These are phyloP conservation scores for Saprolegnia parasitica DNA, from an alignment of 352 stramenopile species.

Conservation along the genomic window DNA sequence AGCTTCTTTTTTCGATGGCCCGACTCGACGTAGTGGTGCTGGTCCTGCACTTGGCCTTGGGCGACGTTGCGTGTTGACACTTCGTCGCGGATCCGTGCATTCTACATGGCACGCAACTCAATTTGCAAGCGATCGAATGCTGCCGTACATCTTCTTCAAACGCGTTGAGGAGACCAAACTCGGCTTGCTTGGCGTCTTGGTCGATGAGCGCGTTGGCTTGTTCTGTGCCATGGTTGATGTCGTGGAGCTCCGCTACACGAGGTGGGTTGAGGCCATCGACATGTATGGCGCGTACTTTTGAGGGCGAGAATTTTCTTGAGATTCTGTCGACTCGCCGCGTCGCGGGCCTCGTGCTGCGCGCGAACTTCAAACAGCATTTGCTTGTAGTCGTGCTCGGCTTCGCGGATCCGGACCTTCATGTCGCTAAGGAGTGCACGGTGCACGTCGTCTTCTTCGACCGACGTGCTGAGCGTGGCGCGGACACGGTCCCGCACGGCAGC, in stretches of 20 bases:
- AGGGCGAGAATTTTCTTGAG: conserved; percentile 37
- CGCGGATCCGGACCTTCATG: conserved; percentile 48
- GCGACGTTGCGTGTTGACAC: conserved; percentile 35
- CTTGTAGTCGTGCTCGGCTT: conserved; percentile 55
- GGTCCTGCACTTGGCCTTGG: conserved; percentile 36
- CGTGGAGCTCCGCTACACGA: conserved; percentile 29
- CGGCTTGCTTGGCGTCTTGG: conserved; percentile 28
- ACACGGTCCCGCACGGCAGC: conserved; percentile 36
- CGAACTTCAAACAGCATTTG: conserved; percentile 59
- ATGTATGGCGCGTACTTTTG: conserved; percentile 39
- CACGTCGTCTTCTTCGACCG: conserved; percentile 52
- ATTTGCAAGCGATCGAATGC: no score
- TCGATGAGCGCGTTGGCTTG: conserved; percentile 26
- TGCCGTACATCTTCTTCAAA: conserved; percentile 28
- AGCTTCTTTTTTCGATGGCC: conserved; percentile 53
- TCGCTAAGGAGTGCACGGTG: conserved; percentile 38
- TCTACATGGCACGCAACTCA: no score
- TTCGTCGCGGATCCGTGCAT: conserved; percentile 32
- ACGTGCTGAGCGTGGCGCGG: conserved; percentile 43
- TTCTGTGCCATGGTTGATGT: conserved; percentile 26
- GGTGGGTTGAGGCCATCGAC: conserved; percentile 32
- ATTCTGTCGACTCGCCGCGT: conserved; percentile 35
- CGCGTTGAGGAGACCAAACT: conserved; percentile 22
- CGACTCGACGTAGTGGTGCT: conserved; percentile 41
- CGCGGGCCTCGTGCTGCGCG: conserved; percentile 37